phyloP scores from a whole-genome alignment of 2,329 filamentous ascomycete genomes.

The Diaporthe ampelina region DNA sequence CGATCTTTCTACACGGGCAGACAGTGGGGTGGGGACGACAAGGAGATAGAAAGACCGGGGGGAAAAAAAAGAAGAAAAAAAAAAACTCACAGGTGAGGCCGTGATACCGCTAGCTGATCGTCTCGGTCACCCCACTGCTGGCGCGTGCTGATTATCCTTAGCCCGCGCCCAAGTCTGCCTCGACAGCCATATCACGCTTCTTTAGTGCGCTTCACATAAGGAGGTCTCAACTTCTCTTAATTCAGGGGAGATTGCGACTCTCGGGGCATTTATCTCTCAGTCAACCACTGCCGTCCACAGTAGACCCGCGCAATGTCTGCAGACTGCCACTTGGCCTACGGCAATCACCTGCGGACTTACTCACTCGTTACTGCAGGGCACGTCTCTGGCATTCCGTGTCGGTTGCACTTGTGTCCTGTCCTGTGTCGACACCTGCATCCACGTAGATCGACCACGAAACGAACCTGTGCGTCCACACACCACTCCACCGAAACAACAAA shows the following conservation, averaged over 20 bases:
- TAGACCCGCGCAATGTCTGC: conserved; percentile 10
- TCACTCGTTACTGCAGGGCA: background rate
- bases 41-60: too few species aligned
- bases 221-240: conserved; percentile 22
- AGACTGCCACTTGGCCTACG: background rate
- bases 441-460: background rate
- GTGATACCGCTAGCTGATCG: background rate
- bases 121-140: conserved; percentile 18
- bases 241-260: conserved; percentile 35
- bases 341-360: background rate
- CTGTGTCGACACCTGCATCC: background rate
- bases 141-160: background rate
- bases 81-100: background rate
- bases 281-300: background rate
- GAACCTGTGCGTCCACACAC: background rate
- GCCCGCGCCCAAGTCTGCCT: background rate
- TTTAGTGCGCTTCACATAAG: conserved; percentile 33
- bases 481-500: conserved; percentile 7
- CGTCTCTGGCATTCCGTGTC: background rate
- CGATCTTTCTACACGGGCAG: background rate
- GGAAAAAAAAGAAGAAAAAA: too few species aligned
- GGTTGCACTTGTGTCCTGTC: background rate
- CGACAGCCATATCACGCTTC: conserved; percentile 12
- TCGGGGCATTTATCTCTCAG: conserved; percentile 12
- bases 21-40: too few species aligned